Conservation (phyloP, 257 asterid genomes). For the Ilex aquifolium region DNA sequence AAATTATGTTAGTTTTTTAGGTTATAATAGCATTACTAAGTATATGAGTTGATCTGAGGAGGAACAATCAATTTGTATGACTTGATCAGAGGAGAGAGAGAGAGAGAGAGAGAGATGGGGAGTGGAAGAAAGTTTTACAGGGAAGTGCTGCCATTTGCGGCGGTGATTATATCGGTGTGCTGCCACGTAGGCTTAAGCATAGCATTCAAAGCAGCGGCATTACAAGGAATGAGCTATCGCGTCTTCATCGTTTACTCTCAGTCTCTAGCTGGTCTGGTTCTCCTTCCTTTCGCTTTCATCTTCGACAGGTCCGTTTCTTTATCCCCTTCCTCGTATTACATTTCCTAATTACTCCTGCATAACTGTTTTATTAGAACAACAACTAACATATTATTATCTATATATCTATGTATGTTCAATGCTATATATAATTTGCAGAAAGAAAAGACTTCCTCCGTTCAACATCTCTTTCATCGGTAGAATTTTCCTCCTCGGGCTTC, state of each 20-base stretch:
- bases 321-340: not conserved
- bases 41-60: too few species aligned
- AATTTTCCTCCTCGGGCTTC: not conserved
- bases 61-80: too few species aligned
- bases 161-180: constrained; percentile 20
- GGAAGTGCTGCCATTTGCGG: constrained; percentile 19
- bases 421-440: not conserved
- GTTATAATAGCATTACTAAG: too few species aligned
- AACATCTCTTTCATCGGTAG: not conserved
- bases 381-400: too few species aligned
- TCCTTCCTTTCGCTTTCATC: constrained; percentile 15
- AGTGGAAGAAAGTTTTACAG: not conserved
- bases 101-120: constrained; percentile 4
- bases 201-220: constrained; percentile 16
- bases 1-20: too few species aligned
- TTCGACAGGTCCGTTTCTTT: constrained; percentile 6
- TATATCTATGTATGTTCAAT: not conserved
- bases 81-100: not conserved
- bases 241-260: constrained; percentile 17
- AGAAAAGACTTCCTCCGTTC: not conserved
- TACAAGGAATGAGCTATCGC: constrained; percentile 8
- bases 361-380: not conserved
- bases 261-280: constrained; percentile 11
- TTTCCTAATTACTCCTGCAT: not conserved
- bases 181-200: constrained; percentile 13